Evolutionary conservation across 2,329 filamentous ascomycete species (phyloP), one percentile per base, ranked within the genome.

Genomic region (Graphium sp.): DNA sequence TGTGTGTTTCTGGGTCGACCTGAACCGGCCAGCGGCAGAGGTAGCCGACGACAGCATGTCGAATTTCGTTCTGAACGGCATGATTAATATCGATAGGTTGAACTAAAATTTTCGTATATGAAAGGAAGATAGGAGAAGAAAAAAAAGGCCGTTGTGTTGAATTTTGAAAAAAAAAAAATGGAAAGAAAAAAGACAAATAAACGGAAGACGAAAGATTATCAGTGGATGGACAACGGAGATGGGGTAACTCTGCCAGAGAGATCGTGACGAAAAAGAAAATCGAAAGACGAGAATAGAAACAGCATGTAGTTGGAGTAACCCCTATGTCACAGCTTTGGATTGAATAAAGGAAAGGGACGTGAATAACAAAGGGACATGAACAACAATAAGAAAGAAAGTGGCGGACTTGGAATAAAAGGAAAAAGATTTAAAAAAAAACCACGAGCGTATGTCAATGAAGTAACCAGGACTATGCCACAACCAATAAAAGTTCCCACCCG

Each of bases 351-450:
- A 12, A 18, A 18, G 7, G 7, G 18, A 6, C 10, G 5, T 26
- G 24, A 12, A 18, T 27, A 5, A 19, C 6, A 18, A 10, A 12
- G 10, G 14, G 13, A 13, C 7, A 18, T n/a, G 24, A 18, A 13
- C 17, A 19, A 13, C 11, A 18, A 17, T 18, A 18, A n/a, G n/a
- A n/a, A n/a, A n/a, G n/a, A n/a, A n/a, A n/a, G n/a, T n/a, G n/a
- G n/a, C n/a, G n/a, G n/a, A n/a, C n/a, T n/a, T n/a, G n/a, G n/a
- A n/a, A n/a, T n/a, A 6, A 24, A 15, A 27, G 20, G 16, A 26
- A 17, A 26, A 12, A 27, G 25, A 18, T 18, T 12, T 27, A 18
- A 27, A 27, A 27, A 16, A 13, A 18, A 27, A 18, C 14, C n/a
- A 19, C 14, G 13, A 27, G 25, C 12, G 3, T 5, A 27, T 18